phyloP scores from a whole-genome alignment of 1,139 yeast genomes.

The Pichia sp. region DNA sequence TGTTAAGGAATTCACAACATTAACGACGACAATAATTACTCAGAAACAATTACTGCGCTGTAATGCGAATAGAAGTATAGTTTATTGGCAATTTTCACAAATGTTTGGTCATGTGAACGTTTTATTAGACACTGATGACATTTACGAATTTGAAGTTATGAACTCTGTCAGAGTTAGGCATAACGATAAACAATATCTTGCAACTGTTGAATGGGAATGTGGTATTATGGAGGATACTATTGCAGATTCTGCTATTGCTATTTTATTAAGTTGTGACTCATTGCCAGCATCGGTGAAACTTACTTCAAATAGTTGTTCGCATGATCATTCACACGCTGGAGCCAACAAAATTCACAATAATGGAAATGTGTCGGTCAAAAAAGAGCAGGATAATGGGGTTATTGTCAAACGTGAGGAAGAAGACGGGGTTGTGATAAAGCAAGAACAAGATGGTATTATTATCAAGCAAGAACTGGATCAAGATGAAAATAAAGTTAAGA shows the following conservation, averaged over 20 bases:
- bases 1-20: constrained; percentile 79
- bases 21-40: constrained; percentile 77
- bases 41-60: constrained; percentile 76
- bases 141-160: constrained; percentile 32
- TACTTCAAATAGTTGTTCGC: constrained; percentile 55
- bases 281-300: constrained; percentile 92
- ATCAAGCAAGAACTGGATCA: not conserved
- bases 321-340: constrained; percentile 39
- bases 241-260: constrained; percentile 91
- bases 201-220: constrained; percentile 84
- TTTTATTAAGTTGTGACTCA: constrained; percentile 83
- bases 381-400: constrained; percentile 1
- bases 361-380: constrained; percentile 11
- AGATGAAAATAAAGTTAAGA: no score
- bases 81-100: constrained; percentile 85
- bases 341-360: constrained; percentile 3
- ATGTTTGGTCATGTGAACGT: constrained; percentile 88
- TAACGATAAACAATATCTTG: constrained; percentile 37
- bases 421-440: not conserved
- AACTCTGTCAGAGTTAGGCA: constrained; percentile 43
- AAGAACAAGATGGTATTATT: not conserved
- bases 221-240: constrained; percentile 86
- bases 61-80: constrained; percentile 72
- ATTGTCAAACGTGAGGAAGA: no score
- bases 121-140: constrained; percentile 54